Evolutionary conservation across 2,329 filamentous ascomycete genomes (phyloP).

Genomic region (Monosporascus sp.): DNA sequence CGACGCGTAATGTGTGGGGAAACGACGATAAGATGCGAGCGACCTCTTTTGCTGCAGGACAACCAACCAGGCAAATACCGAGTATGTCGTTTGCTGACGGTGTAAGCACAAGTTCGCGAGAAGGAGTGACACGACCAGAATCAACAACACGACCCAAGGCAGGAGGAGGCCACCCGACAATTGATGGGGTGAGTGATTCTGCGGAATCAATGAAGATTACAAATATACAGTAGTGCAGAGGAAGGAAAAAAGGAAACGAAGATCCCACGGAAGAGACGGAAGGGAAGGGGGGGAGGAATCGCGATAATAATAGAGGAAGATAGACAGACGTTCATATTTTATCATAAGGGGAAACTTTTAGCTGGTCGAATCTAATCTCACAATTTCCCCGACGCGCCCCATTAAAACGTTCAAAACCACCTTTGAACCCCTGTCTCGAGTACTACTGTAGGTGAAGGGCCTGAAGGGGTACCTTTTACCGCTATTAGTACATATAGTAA

Average conservation of each 20-base stretch:
- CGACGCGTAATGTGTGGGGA: neutral
- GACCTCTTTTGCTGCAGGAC: no score
- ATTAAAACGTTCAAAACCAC: no score
- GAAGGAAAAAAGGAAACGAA: constrained; percentile 12
- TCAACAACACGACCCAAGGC: constrained; percentile 5
- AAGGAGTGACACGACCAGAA: constrained; percentile 37
- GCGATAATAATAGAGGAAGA: neutral
- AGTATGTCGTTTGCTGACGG: constrained; percentile 2
- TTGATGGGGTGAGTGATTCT: neutral
- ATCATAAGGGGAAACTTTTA: neutral
- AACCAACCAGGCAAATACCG: no score
- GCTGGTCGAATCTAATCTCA: no score
- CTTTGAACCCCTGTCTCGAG: no score
- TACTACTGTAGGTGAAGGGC: no score
- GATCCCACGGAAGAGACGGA: constrained; percentile 10
- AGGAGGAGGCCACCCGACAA: neutral
- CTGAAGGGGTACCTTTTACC: no score
- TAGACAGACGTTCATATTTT: neutral
- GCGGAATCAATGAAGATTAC: constrained; percentile 1
- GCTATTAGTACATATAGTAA: no score
- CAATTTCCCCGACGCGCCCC: no score
- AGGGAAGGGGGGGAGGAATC: constrained; percentile 1
- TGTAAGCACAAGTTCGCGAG: constrained; percentile 28
- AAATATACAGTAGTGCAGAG: neutral
- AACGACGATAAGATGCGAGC: no score